Conservation (phyloP, 345 rosid species). For the Erysimum cheiranthoides region DNA sequence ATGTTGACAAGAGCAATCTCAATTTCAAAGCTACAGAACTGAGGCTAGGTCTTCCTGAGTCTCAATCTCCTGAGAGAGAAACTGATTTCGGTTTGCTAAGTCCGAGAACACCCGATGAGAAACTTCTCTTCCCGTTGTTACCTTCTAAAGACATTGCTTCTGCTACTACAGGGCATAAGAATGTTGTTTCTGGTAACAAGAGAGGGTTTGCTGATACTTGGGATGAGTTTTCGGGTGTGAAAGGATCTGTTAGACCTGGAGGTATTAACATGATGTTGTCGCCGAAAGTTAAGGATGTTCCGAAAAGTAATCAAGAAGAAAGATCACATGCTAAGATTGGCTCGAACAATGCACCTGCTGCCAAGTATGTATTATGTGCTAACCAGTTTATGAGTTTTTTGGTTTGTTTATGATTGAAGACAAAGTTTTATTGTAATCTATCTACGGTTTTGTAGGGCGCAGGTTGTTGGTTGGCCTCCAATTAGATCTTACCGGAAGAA, state of each 20-base stretch:
- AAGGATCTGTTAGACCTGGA: slow-evolving; percentile 58
- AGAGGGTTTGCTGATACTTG: slow-evolving; percentile 83
- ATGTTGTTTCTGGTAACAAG: slow-evolving; percentile 72
- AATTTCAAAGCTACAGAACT: slow-evolving; percentile 86
- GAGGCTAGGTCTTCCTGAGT: slow-evolving; percentile 88
- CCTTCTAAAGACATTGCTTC: slow-evolving; percentile 65
- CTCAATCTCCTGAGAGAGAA: slow-evolving; percentile 71
- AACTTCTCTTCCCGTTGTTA: slow-evolving; percentile 73
- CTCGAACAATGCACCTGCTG: slow-evolving; percentile 61
- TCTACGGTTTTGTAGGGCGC: slow-evolving; percentile 62
- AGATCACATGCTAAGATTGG: slow-evolving; percentile 44
- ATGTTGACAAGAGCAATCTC: slow-evolving; percentile 58
- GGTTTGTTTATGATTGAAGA: slow-evolving; percentile 11
- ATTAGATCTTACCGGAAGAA: slow-evolving; percentile 82
- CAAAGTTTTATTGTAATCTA: slow-evolving; percentile 1
- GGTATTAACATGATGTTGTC: slow-evolving; percentile 60
- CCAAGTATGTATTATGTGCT: slow-evolving; percentile 62
- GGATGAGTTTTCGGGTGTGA: slow-evolving; percentile 69
- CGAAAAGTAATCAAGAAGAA: slow-evolving; percentile 51
- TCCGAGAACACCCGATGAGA: slow-evolving; percentile 67
- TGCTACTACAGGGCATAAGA: slow-evolving; percentile 52
- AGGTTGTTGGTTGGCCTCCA: slow-evolving; percentile 98
- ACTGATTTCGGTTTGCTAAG: slow-evolving; percentile 52
- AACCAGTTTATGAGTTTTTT: background rate
- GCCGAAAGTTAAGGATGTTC: slow-evolving; percentile 52